phyloP scores from a whole-genome alignment of 2,329 filamentous ascomycete genomes.

The Coniochaeta sp. region DNA sequence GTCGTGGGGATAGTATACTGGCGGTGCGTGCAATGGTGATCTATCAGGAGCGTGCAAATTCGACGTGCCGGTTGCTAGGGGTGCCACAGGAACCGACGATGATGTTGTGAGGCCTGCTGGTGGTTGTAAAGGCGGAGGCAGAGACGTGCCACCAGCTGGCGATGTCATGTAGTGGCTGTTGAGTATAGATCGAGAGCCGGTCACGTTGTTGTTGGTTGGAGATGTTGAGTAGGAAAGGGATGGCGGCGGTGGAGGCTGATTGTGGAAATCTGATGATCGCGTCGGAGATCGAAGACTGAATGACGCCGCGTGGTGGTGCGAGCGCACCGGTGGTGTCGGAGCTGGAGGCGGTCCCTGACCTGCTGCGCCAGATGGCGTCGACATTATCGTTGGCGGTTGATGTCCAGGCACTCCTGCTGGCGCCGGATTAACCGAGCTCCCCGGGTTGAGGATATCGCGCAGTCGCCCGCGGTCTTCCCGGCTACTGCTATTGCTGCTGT shows the following conservation, averaged over 20 bases:
- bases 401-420: conserved; percentile 8
- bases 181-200: conserved; percentile 20
- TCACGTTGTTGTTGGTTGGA: conserved; percentile 16
- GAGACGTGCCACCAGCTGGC: conserved; percentile 17
- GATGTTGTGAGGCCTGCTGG: conserved; percentile 1
- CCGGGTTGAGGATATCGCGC: conserved; percentile 39
- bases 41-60: conserved; percentile 18
- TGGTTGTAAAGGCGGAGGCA: conserved; percentile 12
- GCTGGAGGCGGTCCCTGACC: conserved; percentile 9
- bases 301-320: conserved; percentile 28
- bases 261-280: conserved; percentile 17
- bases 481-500: conserved; percentile 19
- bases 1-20: conserved; percentile 30
- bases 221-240: conserved; percentile 20
- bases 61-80: conserved; percentile 4
- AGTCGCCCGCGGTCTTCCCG: conserved; percentile 19
- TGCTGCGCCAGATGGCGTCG: neutral
- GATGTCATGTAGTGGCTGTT: conserved; percentile 29
- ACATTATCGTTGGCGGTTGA: neutral
- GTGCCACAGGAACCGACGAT: conserved; percentile 4
- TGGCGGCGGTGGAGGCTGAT: conserved; percentile 12
- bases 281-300: conserved; percentile 44
- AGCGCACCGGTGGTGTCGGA: conserved; percentile 13
- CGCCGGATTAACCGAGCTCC: conserved; percentile 19
- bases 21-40: conserved; percentile 36